Evolutionary conservation across 441 rosid species (phyloP), one percentile per base, ranked within the genome.

Genomic region (Isatis lusitanica): DNA sequence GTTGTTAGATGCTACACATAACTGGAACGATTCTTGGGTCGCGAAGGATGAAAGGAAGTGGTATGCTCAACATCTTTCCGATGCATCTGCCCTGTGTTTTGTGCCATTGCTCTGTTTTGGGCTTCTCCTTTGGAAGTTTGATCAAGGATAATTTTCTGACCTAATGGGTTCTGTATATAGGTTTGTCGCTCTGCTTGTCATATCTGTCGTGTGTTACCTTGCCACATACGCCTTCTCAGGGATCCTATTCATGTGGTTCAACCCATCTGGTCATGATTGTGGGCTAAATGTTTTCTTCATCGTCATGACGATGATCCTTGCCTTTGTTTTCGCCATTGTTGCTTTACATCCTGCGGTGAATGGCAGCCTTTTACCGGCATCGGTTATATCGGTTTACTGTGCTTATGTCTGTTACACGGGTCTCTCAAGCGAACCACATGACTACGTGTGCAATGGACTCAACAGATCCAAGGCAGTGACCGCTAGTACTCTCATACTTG

Each of bases 281-380:
- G 93, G 98, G 70, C 94, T 95, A 56, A 95, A 95, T 63, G 76
- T 93, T 78, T 95, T 93, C 91, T 95, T 95, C 84, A 83, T 95
- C 43, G 88, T 90, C 74, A 82, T 90, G 97, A 85, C 95, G 5
- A 88, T 95, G 97, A 75, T 91, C 79, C 88, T 95, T 48, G 95
- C 92, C 67, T 85, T 95, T 62, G 81, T 67, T 69, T 88, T 88
- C 40, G 97, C 85, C 17, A 70, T 91, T 13, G 71, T 90, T 47
- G 97, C 97, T 6, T 76, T 95, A 82, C 95, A 90, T 75, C 99
- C 99, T 70, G 83, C 85, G 74, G 98, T 95, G 51, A 95, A 91
- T 61, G 99, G 99, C 42, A 95, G 99, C 83, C 98, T 95, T 66
- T 85, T 95, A 85, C 99, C 99, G n/a, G 98, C 99, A 56, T 88